Base-by-base conservation (phyloP, 2,329 filamentous ascomycete genomes). In the Helotiales sp. region DNA sequence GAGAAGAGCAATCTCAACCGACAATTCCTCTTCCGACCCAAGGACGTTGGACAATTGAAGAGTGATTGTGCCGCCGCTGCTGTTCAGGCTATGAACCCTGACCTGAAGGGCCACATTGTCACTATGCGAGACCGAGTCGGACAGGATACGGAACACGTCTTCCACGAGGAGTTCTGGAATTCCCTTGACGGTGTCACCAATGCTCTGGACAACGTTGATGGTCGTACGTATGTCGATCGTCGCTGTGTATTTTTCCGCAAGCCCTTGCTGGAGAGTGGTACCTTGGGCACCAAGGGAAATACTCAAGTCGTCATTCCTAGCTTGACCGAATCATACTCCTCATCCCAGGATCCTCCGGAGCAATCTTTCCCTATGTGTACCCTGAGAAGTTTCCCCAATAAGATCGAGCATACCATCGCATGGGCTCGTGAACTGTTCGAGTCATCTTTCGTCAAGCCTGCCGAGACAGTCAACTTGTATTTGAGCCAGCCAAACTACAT, bases 281-380 rank as follows among this genome's bases (percentile, higher is more conserved):
- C 96, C 40, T 87, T 99, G n/a, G 96, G 96, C 61, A 98, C 96
- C 66, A 99, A 99, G 85, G 96, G 96, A 76, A 99, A 99, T 82
- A 97, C 93, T 6, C 96, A 99, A 77, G 96, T 99, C 67, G 89
- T 99, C 58, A 86, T 99, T 65, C 96, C 96, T 11, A 87, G 89
- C 74, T 82, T 97, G 70, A 98, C 96, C 0, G 96, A 99, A 80
- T 98, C 96, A 0, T 99, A 99, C 83, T 97, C 96, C 0, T 93
- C 90, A 75, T 98, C 96, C 22, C 95, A 97, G 78, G 96, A 99
- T 78, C 96, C 96, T 0, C 96, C 96, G 0, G 96, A 99, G 85
- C 93, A 97, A 82, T 97, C 96, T 0, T 98, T 99, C 86, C 96
- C 96, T 0, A 98, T 98, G 94, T 99, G 96, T 80, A 98, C 96